phyloP scores from a whole-genome alignment of 2,329 filamentous ascomycete species.

The Monilinia laxa region DNA sequence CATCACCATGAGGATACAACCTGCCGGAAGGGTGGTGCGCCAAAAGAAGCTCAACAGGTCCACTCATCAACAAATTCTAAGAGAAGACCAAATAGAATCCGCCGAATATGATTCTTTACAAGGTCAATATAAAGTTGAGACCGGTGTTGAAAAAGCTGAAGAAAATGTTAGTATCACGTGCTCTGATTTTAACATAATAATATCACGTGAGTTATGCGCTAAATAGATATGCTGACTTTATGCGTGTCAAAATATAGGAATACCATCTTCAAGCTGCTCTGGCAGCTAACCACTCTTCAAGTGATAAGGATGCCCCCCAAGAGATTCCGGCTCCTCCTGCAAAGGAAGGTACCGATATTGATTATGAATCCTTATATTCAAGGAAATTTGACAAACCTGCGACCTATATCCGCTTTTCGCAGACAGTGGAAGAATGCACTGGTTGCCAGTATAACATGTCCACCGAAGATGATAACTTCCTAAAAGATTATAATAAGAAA shows the following conservation, averaged over 20 bases:
- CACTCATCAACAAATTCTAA: slow-evolving; percentile 55
- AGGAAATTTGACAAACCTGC: slow-evolving; percentile 77
- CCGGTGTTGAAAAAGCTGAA: slow-evolving; percentile 94
- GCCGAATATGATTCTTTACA: slow-evolving; percentile 73
- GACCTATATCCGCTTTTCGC: slow-evolving; percentile 96
- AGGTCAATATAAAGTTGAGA: slow-evolving; percentile 81
- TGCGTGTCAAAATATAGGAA: slow-evolving; percentile 34
- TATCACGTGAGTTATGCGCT: slow-evolving; percentile 32
- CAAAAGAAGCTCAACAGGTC: slow-evolving; percentile 58
- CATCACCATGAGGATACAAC: slow-evolving; percentile 30
- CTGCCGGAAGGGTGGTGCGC: slow-evolving; percentile 42
- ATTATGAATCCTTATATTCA: slow-evolving; percentile 88
- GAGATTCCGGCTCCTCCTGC: slow-evolving; percentile 64
- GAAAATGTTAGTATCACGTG: slow-evolving; percentile 76
- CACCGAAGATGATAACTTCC: slow-evolving; percentile 80
- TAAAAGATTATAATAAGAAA: slow-evolving; percentile 81
- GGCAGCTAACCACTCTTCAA: slow-evolving; percentile 28
- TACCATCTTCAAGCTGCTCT: slow-evolving; percentile 42
- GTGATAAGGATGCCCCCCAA: slow-evolving; percentile 37
- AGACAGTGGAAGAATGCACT: slow-evolving; percentile 94
- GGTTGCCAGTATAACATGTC: slow-evolving; percentile 93
- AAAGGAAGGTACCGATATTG: slow-evolving; percentile 60
- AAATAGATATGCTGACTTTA: background rate
- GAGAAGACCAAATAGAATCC: slow-evolving; percentile 87
- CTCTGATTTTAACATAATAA: slow-evolving; percentile 4